Base-by-base conservation (phyloP, 2,329 filamentous ascomycete species). In the Chaetomium olivaceum region DNA sequence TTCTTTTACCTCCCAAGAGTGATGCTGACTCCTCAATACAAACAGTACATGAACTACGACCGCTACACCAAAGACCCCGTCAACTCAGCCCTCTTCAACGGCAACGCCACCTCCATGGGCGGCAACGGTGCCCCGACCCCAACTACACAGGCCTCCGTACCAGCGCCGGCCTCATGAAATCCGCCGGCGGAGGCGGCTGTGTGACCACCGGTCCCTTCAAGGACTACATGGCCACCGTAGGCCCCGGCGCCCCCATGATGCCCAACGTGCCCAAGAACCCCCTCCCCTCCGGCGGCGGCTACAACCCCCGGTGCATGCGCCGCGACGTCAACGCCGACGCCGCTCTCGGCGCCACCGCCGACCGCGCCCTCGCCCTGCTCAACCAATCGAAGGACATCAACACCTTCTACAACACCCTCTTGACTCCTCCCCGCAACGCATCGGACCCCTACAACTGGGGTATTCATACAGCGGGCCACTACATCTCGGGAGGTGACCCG, bases 171-270 rank as follows among this genome's bases (percentile, higher is more conserved):
- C 74, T 76, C 19, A 76, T 83, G 46, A 74, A 77, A 48, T 73
- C 83, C 0, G 85, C 79, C 12, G 79, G 78, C 3, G 85, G 85
- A 16, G 85, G 85, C 29, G 85, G 85, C 3, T 87, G 85, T 70
- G 77, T 87, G 3, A 78, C 74, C 3, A 74, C 74, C 1, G 83
- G 83, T 0, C 84, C 84, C 0, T 79, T 85, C 25, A 73, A 74
- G 27, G 79, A 80, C 23, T 51, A 51, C 19, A 21, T 51, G 21
- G 21, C 48, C 64, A 76, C 69, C 61, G 75, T 80, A 21, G 79
- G 77, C 12, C 75, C 80, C 5, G 77, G 74, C 8, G 74, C 76
- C 2, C 74, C 75, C 66, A 60, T 73, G 23, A 71, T 71, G 23
- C 68, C 64, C 29, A 70, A 69, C 58, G 70, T 78, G 2, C 73